Evolutionary conservation across 1,139 yeast genomes (phyloP), one percentile per base, ranked within the genome.

Genomic region (Kodamaea derodonti): DNA sequence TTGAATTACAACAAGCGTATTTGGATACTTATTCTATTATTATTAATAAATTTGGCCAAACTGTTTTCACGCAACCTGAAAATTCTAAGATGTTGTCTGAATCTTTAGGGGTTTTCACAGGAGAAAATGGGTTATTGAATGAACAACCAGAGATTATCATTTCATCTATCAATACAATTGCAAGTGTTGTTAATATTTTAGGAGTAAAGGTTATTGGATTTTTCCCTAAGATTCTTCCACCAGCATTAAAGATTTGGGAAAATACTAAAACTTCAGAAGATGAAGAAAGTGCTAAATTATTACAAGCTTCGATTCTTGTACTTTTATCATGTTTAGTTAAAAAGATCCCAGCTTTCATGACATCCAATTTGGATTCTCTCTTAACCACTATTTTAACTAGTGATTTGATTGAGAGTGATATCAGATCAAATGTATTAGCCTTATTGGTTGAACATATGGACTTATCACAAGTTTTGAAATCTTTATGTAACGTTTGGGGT

Each of bases 151-250:
- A 84, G 48, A 63, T 84, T n/a, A 69, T 81, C 27, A 75, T 92
- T 31, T 76, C 95, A 2, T 76, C 96, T 2, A 69, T 88, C 39
- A 77, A 82, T 49, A 80, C 84, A 38, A 74, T 86, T 41, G 78
- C 86, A 35, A 79, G 81, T 42, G 63, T 86, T 38, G 74, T 86
- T 35, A 77, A 80, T 36, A 73, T 78, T 13, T 61, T 90, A 33
- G 98, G 98, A 31, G 92, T 95, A 18, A 84, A 87, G 51, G 72
- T 83, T 40, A 83, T 92, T 56, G 94, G 95, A 6, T 77, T 72
- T 51, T 86, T 87, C 69, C 86, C 95, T 22, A 82, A 80, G 57
- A 80, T 90, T 49, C 77, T 92, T 40, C 88, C 92, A 11, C 85
- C 86, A 11, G 69, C 86, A 7, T 69, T 87, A 40, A 62, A 66